phyloP scores from a whole-genome alignment of 352 stramenopile genomes.

The Phytophthora kernoviae region DNA sequence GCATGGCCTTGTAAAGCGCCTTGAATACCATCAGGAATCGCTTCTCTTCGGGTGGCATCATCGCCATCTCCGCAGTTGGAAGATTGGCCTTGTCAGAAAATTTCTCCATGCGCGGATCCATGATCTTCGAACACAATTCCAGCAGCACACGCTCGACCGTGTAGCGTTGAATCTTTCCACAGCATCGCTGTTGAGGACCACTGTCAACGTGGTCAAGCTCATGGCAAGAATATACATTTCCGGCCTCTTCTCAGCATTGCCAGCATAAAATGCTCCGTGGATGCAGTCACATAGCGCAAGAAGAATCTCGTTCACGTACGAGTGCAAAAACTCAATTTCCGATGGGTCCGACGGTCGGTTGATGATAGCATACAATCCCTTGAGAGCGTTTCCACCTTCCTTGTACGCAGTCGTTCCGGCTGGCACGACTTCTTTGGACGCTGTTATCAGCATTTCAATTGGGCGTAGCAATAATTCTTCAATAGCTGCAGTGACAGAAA shows the following conservation, averaged over 20 bases:
- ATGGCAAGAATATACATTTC: conserved; percentile 76
- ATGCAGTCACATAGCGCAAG: conserved; percentile 76
- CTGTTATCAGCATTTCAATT: conserved; percentile 71
- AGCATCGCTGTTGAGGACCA: conserved; percentile 63
- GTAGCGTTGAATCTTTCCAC: conserved; percentile 71
- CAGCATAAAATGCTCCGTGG: conserved; percentile 68
- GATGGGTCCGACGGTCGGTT: conserved; percentile 55
- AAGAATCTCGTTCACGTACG: conserved; percentile 83
- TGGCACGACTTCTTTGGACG: conserved; percentile 63
- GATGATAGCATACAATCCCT: conserved; percentile 82
- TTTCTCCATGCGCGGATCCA: conserved; percentile 73
- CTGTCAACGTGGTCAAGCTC: conserved; percentile 66
- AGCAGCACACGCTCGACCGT: conserved; percentile 80
- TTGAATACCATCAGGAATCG: conserved; percentile 75
- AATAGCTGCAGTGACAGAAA: conserved; percentile 26
- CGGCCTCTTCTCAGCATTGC: conserved; percentile 66
- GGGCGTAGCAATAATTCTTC: conserved; percentile 67
- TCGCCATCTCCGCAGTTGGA: conserved; percentile 39
- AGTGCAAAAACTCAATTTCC: conserved; percentile 70
- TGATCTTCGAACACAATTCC: conserved; percentile 74
- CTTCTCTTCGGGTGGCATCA: conserved; percentile 59
- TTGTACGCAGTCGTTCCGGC: conserved; percentile 55
- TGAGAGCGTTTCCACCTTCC: conserved; percentile 77
- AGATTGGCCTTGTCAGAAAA: conserved; percentile 48
- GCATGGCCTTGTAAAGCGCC: conserved; percentile 67